Percentiles rank a stretch among this genome's conserved stretches.
These are phyloP conservation scores for Fusarium sp. DNA, from an alignment of 2,329 filamentous ascomycete species.

Conservation along the genomic window DNA sequence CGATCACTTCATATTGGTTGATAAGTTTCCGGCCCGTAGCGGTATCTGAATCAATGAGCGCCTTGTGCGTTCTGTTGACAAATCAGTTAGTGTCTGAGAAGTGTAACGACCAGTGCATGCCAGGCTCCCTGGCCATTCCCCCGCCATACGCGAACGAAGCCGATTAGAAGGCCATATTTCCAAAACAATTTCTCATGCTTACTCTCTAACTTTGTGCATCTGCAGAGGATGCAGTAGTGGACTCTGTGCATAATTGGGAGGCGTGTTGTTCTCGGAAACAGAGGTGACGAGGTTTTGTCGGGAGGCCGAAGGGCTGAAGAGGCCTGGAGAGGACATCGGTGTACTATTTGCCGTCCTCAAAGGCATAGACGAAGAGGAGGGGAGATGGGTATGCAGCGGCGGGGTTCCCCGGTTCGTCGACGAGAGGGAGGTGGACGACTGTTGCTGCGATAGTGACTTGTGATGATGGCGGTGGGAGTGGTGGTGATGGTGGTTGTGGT, in stretches of 20 bases:
- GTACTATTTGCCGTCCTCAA: slow-evolving; percentile 66
- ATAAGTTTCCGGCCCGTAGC: slow-evolving; percentile 94
- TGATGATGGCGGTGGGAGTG: slow-evolving; percentile 43
- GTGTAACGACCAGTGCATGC: slow-evolving; percentile 14
- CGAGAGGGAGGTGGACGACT: slow-evolving; percentile 47
- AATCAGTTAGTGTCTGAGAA: slow-evolving; percentile 33
- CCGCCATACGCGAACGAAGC: slow-evolving; percentile 15
- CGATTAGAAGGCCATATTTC: slow-evolving; percentile 9
- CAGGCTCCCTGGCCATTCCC: slow-evolving; percentile 26
- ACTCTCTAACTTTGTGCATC: slow-evolving; percentile 81
- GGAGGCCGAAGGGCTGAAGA: slow-evolving; percentile 66
- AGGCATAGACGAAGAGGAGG: slow-evolving; percentile 55
- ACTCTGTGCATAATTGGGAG: slow-evolving; percentile 62
- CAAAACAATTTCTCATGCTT: slow-evolving; percentile 54
- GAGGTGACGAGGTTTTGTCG: slow-evolving; percentile 59
- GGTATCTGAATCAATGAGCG: slow-evolving; percentile 88
- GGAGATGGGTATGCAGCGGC: slow-evolving; percentile 50
- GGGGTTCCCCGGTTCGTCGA: slow-evolving; percentile 43
- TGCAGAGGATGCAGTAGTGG: slow-evolving; percentile 78
- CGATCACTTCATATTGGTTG: slow-evolving; percentile 97
- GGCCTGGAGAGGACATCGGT: slow-evolving; percentile 70
- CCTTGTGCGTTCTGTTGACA: slow-evolving; percentile 79
- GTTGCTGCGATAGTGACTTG: slow-evolving; percentile 48
- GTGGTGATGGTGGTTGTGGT: slow-evolving; percentile 39
- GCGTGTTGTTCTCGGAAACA: slow-evolving; percentile 66